A percentile compares a stretch with the other conserved stretches of the same genome.
These are phyloP conservation scores for Eucalyptus urophylla DNA, from an alignment of 345 rosid species.

Conservation along the genomic window DNA sequence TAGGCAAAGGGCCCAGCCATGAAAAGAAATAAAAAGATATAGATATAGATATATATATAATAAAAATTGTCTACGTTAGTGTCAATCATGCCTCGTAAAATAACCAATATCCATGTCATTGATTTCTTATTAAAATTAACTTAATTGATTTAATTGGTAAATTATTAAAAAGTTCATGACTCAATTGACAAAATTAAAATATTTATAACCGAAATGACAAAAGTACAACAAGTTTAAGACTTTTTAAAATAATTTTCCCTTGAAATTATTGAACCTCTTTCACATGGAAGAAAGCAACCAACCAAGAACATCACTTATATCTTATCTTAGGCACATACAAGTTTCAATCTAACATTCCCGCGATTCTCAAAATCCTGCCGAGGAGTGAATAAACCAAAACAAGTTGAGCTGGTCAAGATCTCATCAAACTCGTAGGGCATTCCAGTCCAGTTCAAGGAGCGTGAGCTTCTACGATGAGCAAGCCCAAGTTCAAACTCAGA, in stretches of 20 bases:
- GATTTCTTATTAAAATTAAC: too few species aligned
- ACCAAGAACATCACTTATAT: background rate
- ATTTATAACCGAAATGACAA: too few species aligned
- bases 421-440: background rate
- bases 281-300: background rate
- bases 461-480: background rate
- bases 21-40: too few species aligned
- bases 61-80: accelerated
- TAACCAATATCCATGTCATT: too few species aligned
- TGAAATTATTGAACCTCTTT: background rate
- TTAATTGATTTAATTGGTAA: accelerated
- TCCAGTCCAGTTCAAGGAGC: background rate
- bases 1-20: background rate
- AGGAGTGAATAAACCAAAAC: background rate
- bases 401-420: background rate
- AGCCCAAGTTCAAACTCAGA: background rate
- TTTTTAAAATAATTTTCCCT: background rate
- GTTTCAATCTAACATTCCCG: background rate
- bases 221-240: accelerated
- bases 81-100: accelerated
- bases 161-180: accelerated
- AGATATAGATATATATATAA: too few species aligned
- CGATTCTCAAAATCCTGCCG: background rate
- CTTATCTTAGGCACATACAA: background rate
- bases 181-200: background rate